Base-by-base conservation (phyloP, 768 basidiomycete species). In the Kwoniella mangroviensis region DNA sequence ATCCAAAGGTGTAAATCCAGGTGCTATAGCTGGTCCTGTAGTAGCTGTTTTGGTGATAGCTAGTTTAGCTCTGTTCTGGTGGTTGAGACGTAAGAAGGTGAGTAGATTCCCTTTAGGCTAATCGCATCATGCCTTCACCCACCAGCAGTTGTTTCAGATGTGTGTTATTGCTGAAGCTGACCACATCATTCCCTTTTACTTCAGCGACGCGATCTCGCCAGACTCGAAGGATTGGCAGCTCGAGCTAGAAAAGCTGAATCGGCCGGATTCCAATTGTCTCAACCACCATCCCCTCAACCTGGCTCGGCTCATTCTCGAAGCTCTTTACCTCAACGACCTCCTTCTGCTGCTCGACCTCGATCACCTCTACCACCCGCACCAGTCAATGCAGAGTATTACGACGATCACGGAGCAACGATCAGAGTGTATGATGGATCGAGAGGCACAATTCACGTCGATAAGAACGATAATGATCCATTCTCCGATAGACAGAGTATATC, bases 1-100 rank as follows among this genome's bases (percentile, higher is more conserved):
- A 13, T 67, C 67, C 2, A 60, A 65, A 22, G 69, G 76, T 0
- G 70, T 83, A 54, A 81, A 80, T 52, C 74, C 82, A 9, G 82
- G 82, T 19, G 75, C 77, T 12, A 81, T 83, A 52, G 80, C 80
- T 45, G 80, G 82, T 42, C 82, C 82, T 3, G 73, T 81, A 11
- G 80, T 81, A 1, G 82, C 82, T 11, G 78, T 80, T 15, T 63
- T 83, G 67, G 74, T 83, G 53, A 74, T 83, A 21, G 77, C 73
- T n/a, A 81, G 80, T 68, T 49, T 79, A n/a, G 79, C 64, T 2
- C 28, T 81, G 51, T 83, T 79, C 67, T 83, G 76, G 76, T 80
- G 74, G 75, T 74, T 80, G 40, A 58, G 79, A 41, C 72, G 74
- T 45, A 75, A 79, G 68, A 81, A 79, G 78, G 81, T 79, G 65